Percentiles rank a stretch among this genome's conserved stretches.
These are phyloP conservation scores for Microcos paniculata DNA, from an alignment of 345 rosid genomes.

Conservation along the genomic window DNA sequence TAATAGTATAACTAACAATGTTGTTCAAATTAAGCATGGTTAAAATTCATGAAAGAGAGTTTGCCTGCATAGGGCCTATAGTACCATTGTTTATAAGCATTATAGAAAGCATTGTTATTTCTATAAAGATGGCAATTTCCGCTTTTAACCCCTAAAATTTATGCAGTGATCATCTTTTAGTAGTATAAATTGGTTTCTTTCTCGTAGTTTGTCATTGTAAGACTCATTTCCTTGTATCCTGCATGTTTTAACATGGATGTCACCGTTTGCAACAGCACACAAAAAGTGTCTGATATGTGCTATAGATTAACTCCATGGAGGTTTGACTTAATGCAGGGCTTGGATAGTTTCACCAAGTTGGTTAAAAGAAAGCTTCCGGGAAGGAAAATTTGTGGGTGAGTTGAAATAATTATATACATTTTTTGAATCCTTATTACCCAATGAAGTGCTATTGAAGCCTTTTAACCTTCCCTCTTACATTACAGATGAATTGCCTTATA, in stretches of 20 bases:
- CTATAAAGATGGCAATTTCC: neutral
- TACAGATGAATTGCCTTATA: conserved; percentile 57
- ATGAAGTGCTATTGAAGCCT: conserved; percentile 3
- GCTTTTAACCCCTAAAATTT: neutral
- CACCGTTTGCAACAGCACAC: neutral
- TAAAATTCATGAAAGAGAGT: neutral
- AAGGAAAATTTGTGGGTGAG: conserved; percentile 73
- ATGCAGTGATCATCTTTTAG: neutral
- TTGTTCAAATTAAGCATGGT: neutral
- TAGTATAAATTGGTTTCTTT: neutral
- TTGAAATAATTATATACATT: conserved; percentile 17
- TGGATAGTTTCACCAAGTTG: conserved; percentile 80
- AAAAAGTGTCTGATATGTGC: neutral
- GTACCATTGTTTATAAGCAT: neutral
- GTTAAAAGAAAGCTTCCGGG: conserved; percentile 62
- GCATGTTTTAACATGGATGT: neutral
- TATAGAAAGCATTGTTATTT: neutral
- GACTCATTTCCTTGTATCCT: neutral
- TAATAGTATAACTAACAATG: neutral
- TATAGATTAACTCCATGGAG: conserved; percentile 9
- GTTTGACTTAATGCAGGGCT: conserved; percentile 49
- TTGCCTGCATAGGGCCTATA: neutral
- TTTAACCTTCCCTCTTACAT: conserved; percentile 7
- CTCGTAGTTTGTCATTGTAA: neutral
- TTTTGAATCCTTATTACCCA: neutral